Percentiles rank a stretch among this genome's conserved stretches.
phyloP scores from a whole-genome alignment of 768 basidiomycete species.

The Gyrodon lividus region DNA sequence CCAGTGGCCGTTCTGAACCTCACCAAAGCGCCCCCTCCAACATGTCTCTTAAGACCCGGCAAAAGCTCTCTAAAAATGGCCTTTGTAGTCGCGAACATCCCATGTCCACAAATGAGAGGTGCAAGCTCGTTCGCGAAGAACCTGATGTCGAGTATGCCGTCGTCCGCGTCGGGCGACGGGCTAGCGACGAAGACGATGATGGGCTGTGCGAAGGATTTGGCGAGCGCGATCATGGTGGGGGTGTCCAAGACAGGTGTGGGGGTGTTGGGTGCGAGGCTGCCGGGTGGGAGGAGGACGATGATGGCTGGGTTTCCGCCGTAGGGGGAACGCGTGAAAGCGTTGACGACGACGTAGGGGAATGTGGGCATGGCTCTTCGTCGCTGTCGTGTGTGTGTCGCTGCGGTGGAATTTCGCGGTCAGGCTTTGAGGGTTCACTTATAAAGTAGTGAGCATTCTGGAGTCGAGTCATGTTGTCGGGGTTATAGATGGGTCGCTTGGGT shows the following conservation, averaged over 20 bases:
- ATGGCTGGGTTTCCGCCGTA: slow-evolving; percentile 47
- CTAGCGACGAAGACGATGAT: slow-evolving; percentile 38
- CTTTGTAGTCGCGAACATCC: slow-evolving; percentile 42
- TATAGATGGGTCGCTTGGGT: too few species aligned
- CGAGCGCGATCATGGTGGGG: slow-evolving; percentile 27
- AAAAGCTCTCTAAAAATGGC: slow-evolving; percentile 28
- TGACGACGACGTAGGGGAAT: slow-evolving; percentile 34
- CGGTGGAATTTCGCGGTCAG: background rate
- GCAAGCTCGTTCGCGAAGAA: slow-evolving; percentile 38
- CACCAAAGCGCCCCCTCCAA: slow-evolving; percentile 16
- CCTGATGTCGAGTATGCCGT: slow-evolving; percentile 36
- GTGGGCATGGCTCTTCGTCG: background rate
- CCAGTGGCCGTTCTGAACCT: slow-evolving; percentile 31
- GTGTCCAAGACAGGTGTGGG: background rate
- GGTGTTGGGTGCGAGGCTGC: background rate
- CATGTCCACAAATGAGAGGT: slow-evolving; percentile 44
- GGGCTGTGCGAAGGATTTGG: slow-evolving; percentile 47
- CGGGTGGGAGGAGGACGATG: slow-evolving; percentile 31
- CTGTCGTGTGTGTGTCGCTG: background rate
- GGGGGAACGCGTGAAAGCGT: slow-evolving; percentile 44
- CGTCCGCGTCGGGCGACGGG: slow-evolving; percentile 19
- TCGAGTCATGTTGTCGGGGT: too few species aligned
- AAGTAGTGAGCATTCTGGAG: too few species aligned
- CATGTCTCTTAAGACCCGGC: slow-evolving; percentile 20
- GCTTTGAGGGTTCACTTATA: background rate